Evolutionary conservation across 495 filamentous ascomycete species (phyloP).

Genomic region (Penicillium alfredii): DNA sequence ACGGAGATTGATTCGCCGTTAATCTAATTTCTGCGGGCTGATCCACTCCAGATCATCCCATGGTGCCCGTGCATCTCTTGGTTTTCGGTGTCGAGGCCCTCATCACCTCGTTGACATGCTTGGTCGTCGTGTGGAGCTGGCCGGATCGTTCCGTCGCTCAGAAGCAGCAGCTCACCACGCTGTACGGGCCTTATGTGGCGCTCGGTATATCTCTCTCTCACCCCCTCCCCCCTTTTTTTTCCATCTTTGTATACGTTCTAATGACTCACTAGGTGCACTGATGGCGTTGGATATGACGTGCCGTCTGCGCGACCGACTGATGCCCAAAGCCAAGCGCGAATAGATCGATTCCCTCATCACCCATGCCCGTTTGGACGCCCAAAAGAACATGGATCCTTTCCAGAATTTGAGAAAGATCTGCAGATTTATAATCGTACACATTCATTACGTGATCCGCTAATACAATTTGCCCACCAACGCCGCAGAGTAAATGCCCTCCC

Average conservation of each 20-base stretch:
- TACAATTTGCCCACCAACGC: constrained; percentile 9
- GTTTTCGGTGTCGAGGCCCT: constrained; percentile 63
- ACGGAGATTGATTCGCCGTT: too few relatives aligned
- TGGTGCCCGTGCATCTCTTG: constrained; percentile 59
- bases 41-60: constrained; percentile 46
- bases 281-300: constrained; percentile 53
- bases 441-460: constrained; percentile 10
- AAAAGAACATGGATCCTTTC: too few relatives aligned
- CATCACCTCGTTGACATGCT: constrained; percentile 67
- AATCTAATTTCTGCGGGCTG: too few relatives aligned
- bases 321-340: constrained; percentile 32
- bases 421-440: constrained; percentile 19
- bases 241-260: constrained; percentile 1
- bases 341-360: too few relatives aligned
- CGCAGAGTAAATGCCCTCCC: constrained; percentile 10
- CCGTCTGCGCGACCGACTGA: constrained; percentile 33
- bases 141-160: constrained; percentile 48
- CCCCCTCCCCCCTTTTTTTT: constrained; percentile 4
- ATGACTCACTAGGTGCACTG: constrained; percentile 37
- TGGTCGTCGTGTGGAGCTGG: constrained; percentile 53
- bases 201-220: constrained; percentile 52
- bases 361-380: too few relatives aligned
- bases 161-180: constrained; percentile 51
- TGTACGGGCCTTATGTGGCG: constrained; percentile 68
- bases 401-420: too few relatives aligned